Base-by-base conservation (phyloP, 2,329 filamentous ascomycete species). In the Stagonosporopsis rhizophila region DNA sequence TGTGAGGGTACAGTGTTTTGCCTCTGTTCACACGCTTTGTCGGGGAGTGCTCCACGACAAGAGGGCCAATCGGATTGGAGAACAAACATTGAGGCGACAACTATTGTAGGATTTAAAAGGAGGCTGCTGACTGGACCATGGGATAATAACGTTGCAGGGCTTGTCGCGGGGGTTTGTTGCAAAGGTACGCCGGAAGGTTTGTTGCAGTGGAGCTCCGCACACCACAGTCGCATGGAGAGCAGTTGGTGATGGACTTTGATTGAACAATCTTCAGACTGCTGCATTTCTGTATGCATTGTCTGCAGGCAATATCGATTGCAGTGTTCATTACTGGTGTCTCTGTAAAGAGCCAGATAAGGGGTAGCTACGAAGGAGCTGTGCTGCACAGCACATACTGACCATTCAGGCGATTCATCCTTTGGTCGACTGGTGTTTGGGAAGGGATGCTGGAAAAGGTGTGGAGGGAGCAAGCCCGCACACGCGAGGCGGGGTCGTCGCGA, bases 401-500 rank as follows among this genome's bases (percentile, higher is more conserved):
- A 28, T 32, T 44, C 37, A 22, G 9, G 6, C 11, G 22, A 34
- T 19, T 15, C 30, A n/a, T 20, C 8, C 11, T 19, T 20, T 12
- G 25, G 25, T 27, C 14, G 8, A 15, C 32, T 40, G 38, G 30
- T 8, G 12, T 19, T 22, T 35, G 23, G 15, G 39, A 6, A 34
- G 14, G 9, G n/a, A 49, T 39, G 35, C 41, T 30, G 52, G 8
- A 38, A 52, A 42, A 45, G 49, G 44, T 57, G 47, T 52, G 55
- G 27, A 52, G 40, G 54, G 22, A 45, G n/a, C 42, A 46, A 11
- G 32, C 28, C 22, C 45, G 60, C 53, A 56, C 57, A 60, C 66
- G 67, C 66, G 65, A 63, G 56, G 67, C 61, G 67, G 67, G 66
- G 67, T 66, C 39, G 48, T 45, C 45, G 58, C 45, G 54, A 55